phyloP scores from a whole-genome alignment of 2,329 filamentous ascomycete species.

The Pseudogymnoascus sp. region DNA sequence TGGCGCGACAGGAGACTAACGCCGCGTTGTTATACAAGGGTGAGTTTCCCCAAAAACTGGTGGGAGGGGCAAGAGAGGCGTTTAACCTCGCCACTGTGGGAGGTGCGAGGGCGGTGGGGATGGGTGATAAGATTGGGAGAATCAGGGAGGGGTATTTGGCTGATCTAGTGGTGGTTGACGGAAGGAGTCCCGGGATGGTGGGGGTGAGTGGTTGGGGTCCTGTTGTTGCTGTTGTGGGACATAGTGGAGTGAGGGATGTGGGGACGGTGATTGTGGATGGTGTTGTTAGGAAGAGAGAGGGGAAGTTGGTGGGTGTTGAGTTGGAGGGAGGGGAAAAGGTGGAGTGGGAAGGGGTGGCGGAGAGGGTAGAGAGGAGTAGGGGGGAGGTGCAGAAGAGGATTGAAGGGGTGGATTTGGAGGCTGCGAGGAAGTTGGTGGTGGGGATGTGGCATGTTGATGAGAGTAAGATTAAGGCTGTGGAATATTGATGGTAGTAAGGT shows the following conservation, averaged over 20 bases:
- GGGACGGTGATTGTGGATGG: constrained; percentile 37
- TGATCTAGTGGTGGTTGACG: constrained; percentile 41
- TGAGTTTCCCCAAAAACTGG: constrained; percentile 22
- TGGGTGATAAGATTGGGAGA: constrained; percentile 35
- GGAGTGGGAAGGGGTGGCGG: constrained; percentile 16
- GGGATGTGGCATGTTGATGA: constrained; percentile 25
- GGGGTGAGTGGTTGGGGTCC: constrained; percentile 34
- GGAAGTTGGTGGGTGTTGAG: constrained; percentile 15
- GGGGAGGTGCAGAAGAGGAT: constrained; percentile 26
- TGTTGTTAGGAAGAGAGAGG: constrained; percentile 30
- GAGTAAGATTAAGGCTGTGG: constrained; percentile 25
- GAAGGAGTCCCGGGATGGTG: constrained; percentile 32
- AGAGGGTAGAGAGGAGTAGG: constrained; percentile 24
- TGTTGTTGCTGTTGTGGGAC: constrained; percentile 34
- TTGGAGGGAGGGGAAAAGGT: constrained; percentile 10
- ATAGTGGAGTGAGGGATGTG: constrained; percentile 33
- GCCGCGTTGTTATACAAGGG: constrained; percentile 21
- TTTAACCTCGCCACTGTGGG: constrained; percentile 42
- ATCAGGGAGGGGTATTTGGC: constrained; percentile 38
- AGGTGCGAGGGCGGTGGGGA: constrained; percentile 34
- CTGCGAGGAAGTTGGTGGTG: constrained; percentile 25
- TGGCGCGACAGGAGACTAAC: constrained; percentile 25
- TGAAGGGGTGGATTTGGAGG: constrained; percentile 21
- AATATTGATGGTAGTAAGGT: constrained; percentile 16
- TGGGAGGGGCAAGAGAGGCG: constrained; percentile 32